phyloP scores from a whole-genome alignment of 1,284 basidiomycete species.

The Meira nashicola region DNA sequence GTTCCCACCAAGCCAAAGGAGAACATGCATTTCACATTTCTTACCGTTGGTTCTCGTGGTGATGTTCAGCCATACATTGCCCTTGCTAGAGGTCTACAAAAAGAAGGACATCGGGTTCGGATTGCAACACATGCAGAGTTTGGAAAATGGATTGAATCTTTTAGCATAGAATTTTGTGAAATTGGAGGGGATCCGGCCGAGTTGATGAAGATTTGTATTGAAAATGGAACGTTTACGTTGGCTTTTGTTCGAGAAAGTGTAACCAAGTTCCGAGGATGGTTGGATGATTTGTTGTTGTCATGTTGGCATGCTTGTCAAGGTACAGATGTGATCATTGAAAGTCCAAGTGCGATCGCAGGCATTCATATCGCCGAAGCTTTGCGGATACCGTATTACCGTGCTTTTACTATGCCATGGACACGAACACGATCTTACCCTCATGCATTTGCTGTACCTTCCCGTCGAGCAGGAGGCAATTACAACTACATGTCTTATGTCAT shows the following conservation, averaged over 20 bases:
- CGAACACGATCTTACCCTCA: slow-evolving; percentile 86
- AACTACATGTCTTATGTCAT: slow-evolving; percentile 95
- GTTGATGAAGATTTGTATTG: slow-evolving; percentile 59
- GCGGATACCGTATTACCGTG: slow-evolving; percentile 84
- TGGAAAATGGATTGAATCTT: slow-evolving; percentile 84
- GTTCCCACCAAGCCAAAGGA: slow-evolving; percentile 25
- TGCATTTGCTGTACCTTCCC: slow-evolving; percentile 90
- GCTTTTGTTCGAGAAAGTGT: slow-evolving; percentile 86
- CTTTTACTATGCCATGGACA: slow-evolving; percentile 76
- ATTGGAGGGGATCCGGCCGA: slow-evolving; percentile 96
- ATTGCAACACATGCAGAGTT: slow-evolving; percentile 94
- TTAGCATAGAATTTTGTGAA: slow-evolving; percentile 82
- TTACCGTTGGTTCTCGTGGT: slow-evolving; percentile 87
- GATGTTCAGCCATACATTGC: slow-evolving; percentile 81
- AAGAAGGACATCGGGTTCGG: slow-evolving; percentile 75
- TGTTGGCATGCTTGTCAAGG: slow-evolving; percentile 93
- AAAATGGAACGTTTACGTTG: slow-evolving; percentile 80
- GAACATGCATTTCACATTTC: slow-evolving; percentile 62
- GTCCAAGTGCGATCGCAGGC: slow-evolving; percentile 97
- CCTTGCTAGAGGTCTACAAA: slow-evolving; percentile 81
- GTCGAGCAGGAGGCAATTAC: slow-evolving; percentile 82
- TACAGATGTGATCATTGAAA: slow-evolving; percentile 87
- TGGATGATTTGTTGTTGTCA: slow-evolving; percentile 86
- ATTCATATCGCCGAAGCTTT: slow-evolving; percentile 94
- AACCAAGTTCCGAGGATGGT: slow-evolving; percentile 90